A percentile compares a stretch with the other conserved stretches of the same genome.
Conservation (phyloP, 2,329 filamentous ascomycete species). For the Apiospora malaysiana region DNA sequence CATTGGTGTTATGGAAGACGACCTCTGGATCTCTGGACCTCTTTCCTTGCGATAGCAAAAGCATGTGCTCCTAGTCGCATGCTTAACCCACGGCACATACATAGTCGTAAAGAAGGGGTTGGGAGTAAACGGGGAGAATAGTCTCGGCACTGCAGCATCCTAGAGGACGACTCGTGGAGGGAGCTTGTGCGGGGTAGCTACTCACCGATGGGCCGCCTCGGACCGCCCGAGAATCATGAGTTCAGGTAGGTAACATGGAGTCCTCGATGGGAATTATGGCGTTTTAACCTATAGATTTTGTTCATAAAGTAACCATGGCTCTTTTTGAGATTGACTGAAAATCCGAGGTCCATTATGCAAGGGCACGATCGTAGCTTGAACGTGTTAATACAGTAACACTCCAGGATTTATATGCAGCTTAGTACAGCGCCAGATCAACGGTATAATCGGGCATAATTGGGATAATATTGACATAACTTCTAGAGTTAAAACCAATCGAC, state of each 20-base stretch:
- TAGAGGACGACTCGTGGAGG: constrained; percentile 3
- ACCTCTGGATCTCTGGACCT: background rate
- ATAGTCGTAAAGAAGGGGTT: background rate
- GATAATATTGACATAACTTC: no score
- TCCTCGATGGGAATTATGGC: background rate
- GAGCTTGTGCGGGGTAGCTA: constrained; percentile 10
- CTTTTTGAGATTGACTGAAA: no score
- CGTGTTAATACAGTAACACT: no score
- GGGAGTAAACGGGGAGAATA: background rate
- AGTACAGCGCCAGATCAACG: background rate
- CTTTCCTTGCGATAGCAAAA: background rate
- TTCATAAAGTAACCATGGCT: background rate
- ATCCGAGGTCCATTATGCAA: background rate
- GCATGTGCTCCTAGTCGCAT: background rate
- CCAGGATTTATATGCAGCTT: no score
- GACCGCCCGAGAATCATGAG: background rate
- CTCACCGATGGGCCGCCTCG: background rate
- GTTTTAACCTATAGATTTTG: background rate
- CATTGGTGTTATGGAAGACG: background rate
- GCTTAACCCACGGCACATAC: background rate
- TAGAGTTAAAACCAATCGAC: no score
- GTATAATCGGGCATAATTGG: no score
- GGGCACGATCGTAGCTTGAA: background rate
- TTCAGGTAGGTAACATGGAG: background rate
- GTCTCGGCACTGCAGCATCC: background rate